These are phyloP conservation scores for Neonectria faginata DNA, from an alignment of 2,329 filamentous ascomycete species.

Conservation along the genomic window DNA sequence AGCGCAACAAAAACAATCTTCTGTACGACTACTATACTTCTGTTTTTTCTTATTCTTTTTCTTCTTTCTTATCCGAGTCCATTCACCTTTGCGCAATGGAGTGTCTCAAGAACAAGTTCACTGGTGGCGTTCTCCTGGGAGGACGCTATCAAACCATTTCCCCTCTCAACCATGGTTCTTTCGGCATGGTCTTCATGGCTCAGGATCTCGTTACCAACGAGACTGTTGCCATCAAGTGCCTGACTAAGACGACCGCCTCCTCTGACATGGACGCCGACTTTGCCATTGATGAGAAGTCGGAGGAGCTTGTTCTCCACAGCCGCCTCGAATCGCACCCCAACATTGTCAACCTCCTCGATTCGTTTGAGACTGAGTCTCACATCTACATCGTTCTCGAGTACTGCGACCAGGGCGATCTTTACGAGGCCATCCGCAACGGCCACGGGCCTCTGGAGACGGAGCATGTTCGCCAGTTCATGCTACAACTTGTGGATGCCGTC, in stretches of 20 bases:
- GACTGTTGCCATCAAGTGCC: slow-evolving; percentile 93
- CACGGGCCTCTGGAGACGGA: slow-evolving; percentile 93
- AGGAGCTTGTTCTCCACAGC: slow-evolving; percentile 83
- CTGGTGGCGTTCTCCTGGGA: slow-evolving; percentile 82
- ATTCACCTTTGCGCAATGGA: slow-evolving; percentile 66
- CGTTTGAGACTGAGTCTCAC: slow-evolving; percentile 92
- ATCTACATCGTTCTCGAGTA: slow-evolving; percentile 94
- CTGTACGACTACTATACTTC: slow-evolving; percentile 48
- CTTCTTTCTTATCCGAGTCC: slow-evolving; percentile 33
- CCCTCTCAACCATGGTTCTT: slow-evolving; percentile 97
- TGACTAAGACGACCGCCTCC: slow-evolving; percentile 82
- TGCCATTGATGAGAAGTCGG: slow-evolving; percentile 83
- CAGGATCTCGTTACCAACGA: slow-evolving; percentile 81
- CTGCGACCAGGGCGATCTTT: slow-evolving; percentile 93
- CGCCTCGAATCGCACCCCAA: slow-evolving; percentile 85
- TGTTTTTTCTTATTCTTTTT: slow-evolving; percentile 32
- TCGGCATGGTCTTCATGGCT: slow-evolving; percentile 97
- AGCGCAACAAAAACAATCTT: slow-evolving; percentile 42
- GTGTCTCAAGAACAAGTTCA: slow-evolving; percentile 87
- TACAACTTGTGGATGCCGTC: slow-evolving; percentile 90
- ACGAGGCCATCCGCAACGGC: slow-evolving; percentile 93
- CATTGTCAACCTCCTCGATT: slow-evolving; percentile 91
- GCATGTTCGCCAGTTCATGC: slow-evolving; percentile 97
- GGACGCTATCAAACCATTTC: slow-evolving; percentile 92
- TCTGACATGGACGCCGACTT: slow-evolving; percentile 72